Base-by-base conservation (phyloP, 331 rosid species). In the Malus hybrid region DNA sequence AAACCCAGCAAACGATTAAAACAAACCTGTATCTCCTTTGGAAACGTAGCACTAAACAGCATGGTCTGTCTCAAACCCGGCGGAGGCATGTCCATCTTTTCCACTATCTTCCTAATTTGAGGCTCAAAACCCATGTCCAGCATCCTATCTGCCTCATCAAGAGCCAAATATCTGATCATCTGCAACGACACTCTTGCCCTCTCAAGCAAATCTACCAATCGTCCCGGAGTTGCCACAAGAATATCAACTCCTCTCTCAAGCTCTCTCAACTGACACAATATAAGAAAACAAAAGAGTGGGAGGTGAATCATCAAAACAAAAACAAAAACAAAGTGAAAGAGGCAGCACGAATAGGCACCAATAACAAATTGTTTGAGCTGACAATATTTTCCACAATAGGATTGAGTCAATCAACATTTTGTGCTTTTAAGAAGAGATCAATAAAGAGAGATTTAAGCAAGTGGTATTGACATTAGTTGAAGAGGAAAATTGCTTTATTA, bases 81-180 rank as follows among this genome's bases (percentile, higher is more conserved):
- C 10, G 87, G 90, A 82, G 97, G 97, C 97, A 91, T 91, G 84
- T 89, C 97, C 92, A 88, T 87, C 83, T 92, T 90, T 53, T 92
- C 87, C 75, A 92, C 97, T 53, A 92, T 92, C 74, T 87, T 89
- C 75, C 97, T 88, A 56, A 92, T 92, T 85, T 92, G 97, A 79
- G 97, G 97, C 84, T 92, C 97, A 83, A 92, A 92, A 73, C 97
- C 97, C 97, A 92, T 92, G 79, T 92, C 97, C 80, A 92, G 88
- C 97, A 92, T 92, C 75, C 97, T 84, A 80, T 92, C 97, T 56
- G 97, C 97, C 86, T 92, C 97, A 57, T 92, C 97, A 74, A 92
- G 92, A 24, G 96, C 97, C 83, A 92, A 82, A 78, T 92, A 89
- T 66, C 79, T 78, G 78, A 85, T 82, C 93, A 86, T 87, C 85